phyloP scores from a whole-genome alignment of 257 asterid species.

The Coffea canephora region DNA sequence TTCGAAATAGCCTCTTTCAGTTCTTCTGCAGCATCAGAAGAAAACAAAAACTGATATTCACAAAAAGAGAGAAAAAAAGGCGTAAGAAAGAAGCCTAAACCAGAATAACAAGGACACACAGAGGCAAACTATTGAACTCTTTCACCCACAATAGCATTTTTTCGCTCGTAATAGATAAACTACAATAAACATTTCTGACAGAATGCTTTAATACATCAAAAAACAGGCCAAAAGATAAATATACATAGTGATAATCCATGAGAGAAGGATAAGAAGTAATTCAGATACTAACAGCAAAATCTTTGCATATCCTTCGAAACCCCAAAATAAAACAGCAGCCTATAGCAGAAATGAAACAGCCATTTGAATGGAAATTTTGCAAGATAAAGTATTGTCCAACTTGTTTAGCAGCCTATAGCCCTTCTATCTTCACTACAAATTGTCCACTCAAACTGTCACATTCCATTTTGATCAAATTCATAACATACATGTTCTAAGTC shows the following conservation, averaged over 20 bases:
- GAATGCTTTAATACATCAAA: neutral
- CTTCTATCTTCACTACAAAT: neutral
- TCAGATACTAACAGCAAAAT: neutral
- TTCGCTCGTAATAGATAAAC: neutral
- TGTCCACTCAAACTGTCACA: neutral
- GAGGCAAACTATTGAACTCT: neutral
- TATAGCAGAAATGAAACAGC: neutral
- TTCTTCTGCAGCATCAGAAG: constrained; percentile 94
- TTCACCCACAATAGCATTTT: neutral
- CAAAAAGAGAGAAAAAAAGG: constrained; percentile 46
- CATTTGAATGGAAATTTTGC: neutral
- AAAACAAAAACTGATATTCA: constrained; percentile 95
- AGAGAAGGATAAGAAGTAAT: neutral
- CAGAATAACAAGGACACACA: neutral
- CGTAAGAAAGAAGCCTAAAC: constrained; percentile 38
- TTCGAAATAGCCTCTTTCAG: constrained; percentile 70
- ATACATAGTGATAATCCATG: neutral
- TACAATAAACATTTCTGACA: neutral
- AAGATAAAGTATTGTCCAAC: neutral
- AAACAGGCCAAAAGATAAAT: neutral
- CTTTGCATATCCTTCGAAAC: neutral
- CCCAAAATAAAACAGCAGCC: neutral
- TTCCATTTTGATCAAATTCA: neutral
- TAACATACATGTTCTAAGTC: neutral
- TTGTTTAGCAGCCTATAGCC: neutral